These are phyloP conservation scores for Curvularia sp. DNA, from an alignment of 2,329 filamentous ascomycete species.

Conservation along the genomic window DNA sequence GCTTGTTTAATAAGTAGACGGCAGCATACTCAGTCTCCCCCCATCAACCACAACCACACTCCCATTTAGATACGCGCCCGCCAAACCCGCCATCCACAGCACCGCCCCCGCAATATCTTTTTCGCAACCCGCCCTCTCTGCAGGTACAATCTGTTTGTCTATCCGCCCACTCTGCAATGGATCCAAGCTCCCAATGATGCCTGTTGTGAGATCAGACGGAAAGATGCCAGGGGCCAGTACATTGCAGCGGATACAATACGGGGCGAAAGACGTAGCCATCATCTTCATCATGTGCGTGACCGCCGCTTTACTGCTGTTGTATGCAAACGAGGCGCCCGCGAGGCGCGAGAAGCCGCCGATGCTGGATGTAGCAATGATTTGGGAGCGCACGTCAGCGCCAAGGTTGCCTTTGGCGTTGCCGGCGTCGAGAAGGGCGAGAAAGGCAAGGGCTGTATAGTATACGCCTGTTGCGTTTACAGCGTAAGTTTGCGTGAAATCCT, in stretches of 20 bases:
- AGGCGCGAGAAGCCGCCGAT: slow-evolving; percentile 16
- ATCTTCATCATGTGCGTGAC: slow-evolving; percentile 59
- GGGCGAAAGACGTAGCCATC: slow-evolving; percentile 54
- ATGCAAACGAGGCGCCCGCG: slow-evolving; percentile 24
- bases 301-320: slow-evolving; percentile 54
- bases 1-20: slow-evolving; percentile 59
- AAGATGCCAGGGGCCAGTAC: slow-evolving; percentile 57
- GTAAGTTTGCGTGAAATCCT: slow-evolving; percentile 46
- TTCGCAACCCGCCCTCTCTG: slow-evolving; percentile 66
- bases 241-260: slow-evolving; percentile 58
- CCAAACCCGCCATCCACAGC: slow-evolving; percentile 69
- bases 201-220: slow-evolving; percentile 29
- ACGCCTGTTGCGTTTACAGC: slow-evolving; percentile 53
- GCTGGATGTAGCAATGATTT: slow-evolving; percentile 32
- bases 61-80: slow-evolving; percentile 72
- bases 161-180: slow-evolving; percentile 7
- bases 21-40: slow-evolving; percentile 64
- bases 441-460: slow-evolving; percentile 53
- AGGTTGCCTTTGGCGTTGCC: slow-evolving; percentile 43
- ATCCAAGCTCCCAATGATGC: slow-evolving; percentile 15
- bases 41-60: slow-evolving; percentile 69
- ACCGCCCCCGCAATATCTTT: slow-evolving; percentile 71
- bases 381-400: slow-evolving; percentile 21
- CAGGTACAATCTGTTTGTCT: slow-evolving; percentile 50
- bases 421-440: slow-evolving; percentile 53